Percentiles rank a stretch among this genome's conserved stretches.
Evolutionary conservation across 306 rosid genomes (phyloP).

Genomic region (Neltuma alba): DNA sequence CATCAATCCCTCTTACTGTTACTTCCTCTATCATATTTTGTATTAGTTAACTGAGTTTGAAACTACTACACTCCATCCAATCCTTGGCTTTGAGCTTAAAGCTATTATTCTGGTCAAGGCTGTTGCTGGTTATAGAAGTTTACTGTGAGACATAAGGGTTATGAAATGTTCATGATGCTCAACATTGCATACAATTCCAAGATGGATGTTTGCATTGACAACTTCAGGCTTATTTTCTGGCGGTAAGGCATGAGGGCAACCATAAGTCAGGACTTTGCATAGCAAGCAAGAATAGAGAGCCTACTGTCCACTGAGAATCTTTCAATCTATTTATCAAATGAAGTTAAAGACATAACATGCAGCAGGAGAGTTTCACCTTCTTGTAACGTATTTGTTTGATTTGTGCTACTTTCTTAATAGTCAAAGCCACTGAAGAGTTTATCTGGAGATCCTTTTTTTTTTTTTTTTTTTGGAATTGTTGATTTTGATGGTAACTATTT

Average conservation of each 20-base stretch:
- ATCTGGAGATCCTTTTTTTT: not conserved
- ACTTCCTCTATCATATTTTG: conserved; percentile 16
- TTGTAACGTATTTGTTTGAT: not conserved
- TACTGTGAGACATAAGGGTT: not conserved
- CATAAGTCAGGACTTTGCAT: conserved; percentile 18
- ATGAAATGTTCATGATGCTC: not conserved
- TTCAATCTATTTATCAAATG: not conserved
- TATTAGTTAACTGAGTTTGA: not conserved
- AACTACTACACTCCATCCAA: not conserved
- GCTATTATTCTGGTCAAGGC: not conserved
- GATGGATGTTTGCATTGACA: conserved; percentile 1
- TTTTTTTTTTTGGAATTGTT: not conserved
- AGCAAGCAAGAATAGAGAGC: not conserved
- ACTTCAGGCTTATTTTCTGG: not conserved
- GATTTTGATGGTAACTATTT: not conserved
- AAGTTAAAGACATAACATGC: not conserved
- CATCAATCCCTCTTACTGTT: conserved; percentile 11
- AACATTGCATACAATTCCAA: not conserved
- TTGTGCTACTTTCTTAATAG: not conserved
- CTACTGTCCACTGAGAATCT: not conserved
- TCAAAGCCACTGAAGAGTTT: conserved; percentile 5
- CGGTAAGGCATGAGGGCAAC: conserved; percentile 1
- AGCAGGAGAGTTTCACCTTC: not conserved
- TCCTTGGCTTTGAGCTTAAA: conserved; percentile 25
- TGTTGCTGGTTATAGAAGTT: conserved; percentile 20